Base-by-base conservation (phyloP, 805 yeast genomes). In the fission yeast (Schizosaccharomyces pombe) region DNA sequence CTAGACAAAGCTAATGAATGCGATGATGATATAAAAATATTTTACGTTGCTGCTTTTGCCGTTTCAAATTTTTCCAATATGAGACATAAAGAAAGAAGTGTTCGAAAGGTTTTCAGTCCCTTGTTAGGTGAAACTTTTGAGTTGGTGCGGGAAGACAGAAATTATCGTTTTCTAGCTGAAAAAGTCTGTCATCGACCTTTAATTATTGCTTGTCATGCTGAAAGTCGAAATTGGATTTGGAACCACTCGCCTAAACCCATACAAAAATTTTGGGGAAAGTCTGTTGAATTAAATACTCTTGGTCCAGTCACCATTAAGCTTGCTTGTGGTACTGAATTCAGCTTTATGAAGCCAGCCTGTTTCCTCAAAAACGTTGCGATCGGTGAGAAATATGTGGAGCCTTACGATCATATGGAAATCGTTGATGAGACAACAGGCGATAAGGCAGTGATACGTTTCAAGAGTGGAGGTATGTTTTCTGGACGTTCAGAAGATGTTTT, bases 201-300 rank as follows among this genome's bases (percentile, higher is more conserved):
- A 14, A 76, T 87, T 1, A 78, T 86, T 69, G 95, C 96, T 0
- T 70, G 80, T 24, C 79, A 77, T 64, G 83, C 78, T 4, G 95
- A 89, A 56, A 72, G 83, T 26, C 64, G 68, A 5, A 67, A 73
- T 26, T 91, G 97, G 97, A 61, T 68, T 1, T 68, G 64, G 59
- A 63, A 68, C 3, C 65, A 73, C n/a, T 59, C 68, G 34, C 72
- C 73, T 2, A 77, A 75, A 53, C 94, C 95, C 0, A 75, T 75
- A 24, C 95, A 87, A 61, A 85, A 86, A 64, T 84, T 85, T 62
- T 89, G 96, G 94, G 96, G 97, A 53, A 91, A 89, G 67, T 79
- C 87, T 29, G 78, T 84, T 5, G 97, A 91, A 64, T 69, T 91
- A 56, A 75, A 75, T 52, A 84, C 85, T 59, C 77, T 74, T 47